phyloP scores from a whole-genome alignment of 805 yeast species.

The Yamadazyma nakazawae region DNA sequence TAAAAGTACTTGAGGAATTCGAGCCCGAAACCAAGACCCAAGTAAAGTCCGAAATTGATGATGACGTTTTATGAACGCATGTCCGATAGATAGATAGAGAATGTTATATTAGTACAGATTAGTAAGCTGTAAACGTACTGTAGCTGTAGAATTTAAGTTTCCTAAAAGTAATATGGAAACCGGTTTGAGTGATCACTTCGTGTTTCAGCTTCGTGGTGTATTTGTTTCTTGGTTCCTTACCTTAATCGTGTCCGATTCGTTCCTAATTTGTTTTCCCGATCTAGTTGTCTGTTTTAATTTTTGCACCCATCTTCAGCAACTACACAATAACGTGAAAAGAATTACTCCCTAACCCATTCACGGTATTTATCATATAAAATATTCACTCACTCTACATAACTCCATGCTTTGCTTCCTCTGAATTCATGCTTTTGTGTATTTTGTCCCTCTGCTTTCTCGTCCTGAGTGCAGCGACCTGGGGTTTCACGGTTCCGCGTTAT shows the following conservation, averaged over 20 bases:
- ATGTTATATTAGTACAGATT: neutral
- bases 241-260: neutral
- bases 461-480: neutral
- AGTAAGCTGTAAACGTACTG: neutral
- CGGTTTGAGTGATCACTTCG: too few relatives aligned
- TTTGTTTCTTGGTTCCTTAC: too few relatives aligned
- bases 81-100: neutral
- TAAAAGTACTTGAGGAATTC: slow-evolving; percentile 6
- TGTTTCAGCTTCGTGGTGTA: too few relatives aligned
- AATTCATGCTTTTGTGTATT: neutral
- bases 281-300: neutral
- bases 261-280: too few relatives aligned
- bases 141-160: too few relatives aligned
- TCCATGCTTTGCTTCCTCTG: neutral
- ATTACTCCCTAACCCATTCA: too few relatives aligned
- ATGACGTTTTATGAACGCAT: neutral
- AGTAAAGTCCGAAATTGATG: neutral
- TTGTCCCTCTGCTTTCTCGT: neutral
- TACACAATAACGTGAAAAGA: too few relatives aligned
- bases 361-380: too few relatives aligned
- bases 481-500: neutral
- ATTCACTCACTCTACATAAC: too few relatives aligned
- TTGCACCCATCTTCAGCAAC: neutral
- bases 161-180: too few relatives aligned
- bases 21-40: neutral